Evolutionary conservation across 2,329 filamentous ascomycete species (phyloP), one percentile per base, ranked within the genome.

Genomic region (Raffaelea ambrosiae): DNA sequence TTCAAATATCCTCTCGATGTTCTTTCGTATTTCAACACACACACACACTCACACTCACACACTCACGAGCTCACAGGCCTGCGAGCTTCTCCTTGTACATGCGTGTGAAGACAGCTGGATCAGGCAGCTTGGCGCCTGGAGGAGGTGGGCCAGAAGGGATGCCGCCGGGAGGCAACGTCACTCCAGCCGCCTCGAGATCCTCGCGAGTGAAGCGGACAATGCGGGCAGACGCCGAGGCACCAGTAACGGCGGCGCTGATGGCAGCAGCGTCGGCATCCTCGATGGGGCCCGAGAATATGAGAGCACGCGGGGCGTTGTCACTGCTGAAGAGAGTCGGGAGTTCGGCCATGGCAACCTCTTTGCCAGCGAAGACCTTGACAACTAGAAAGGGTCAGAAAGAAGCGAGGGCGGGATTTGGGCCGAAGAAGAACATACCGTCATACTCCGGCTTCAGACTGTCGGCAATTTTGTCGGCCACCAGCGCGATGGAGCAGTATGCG

Each of bases 1-100:
- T n/a, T n/a, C n/a, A n/a, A n/a, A n/a, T n/a, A n/a, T n/a, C n/a
- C n/a, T n/a, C n/a, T n/a, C n/a, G n/a, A n/a, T n/a, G n/a, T n/a
- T n/a, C n/a, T n/a, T n/a, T n/a, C n/a, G n/a, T n/a, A n/a, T n/a
- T n/a, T n/a, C n/a, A n/a, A n/a, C n/a, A n/a, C n/a, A n/a, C n/a
- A n/a, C n/a, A n/a, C n/a, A n/a, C n/a, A n/a, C n/a, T n/a, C n/a
- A n/a, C n/a, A n/a, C n/a, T n/a, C n/a, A n/a, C n/a, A n/a, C n/a
- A n/a, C n/a, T n/a, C n/a, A n/a, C n/a, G n/a, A n/a, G n/a, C n/a
- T n/a, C n/a, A 29, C 26, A 47, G 38, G 10, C 44, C 48, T 2
- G 45, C 44, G 19, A 51, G 46, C 48, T 51, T 51, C 42, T 46
- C 31, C 22, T 46, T 45, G 31, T 48, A 42, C 16, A 51, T 42